Evolutionary conservation across 352 stramenopile species (phyloP).

Genomic region (Globisporangium nodosum): DNA sequence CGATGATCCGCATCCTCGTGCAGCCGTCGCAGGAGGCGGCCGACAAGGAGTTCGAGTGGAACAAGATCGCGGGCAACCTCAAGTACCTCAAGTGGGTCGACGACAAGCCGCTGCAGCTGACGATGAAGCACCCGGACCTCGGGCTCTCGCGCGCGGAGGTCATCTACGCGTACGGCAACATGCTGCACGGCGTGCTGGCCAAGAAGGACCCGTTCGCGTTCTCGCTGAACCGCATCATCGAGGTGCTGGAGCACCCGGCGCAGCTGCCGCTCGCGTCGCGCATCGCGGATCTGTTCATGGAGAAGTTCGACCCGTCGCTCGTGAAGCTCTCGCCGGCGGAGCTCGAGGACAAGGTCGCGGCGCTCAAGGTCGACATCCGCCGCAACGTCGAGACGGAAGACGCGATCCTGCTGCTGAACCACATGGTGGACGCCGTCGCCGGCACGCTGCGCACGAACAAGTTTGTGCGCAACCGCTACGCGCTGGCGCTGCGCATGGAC

Average conservation of each 20-base stretch:
- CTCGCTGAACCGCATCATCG: constrained; percentile 92
- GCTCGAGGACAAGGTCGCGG: constrained; percentile 36
- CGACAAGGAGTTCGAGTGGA: constrained; percentile 67
- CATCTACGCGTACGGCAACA: constrained; percentile 93
- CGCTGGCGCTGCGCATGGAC: constrained; percentile 73
- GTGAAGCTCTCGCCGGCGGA: constrained; percentile 35
- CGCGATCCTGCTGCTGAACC: constrained; percentile 69
- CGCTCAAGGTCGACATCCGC: constrained; percentile 70
- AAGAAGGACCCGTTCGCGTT: constrained; percentile 94
- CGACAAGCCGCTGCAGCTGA: constrained; percentile 70
- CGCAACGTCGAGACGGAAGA: constrained; percentile 70
- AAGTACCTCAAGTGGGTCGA: constrained; percentile 88
- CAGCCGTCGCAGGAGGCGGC: constrained; percentile 53
- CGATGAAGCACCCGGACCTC: constrained; percentile 85
- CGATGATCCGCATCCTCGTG: constrained; percentile 81
- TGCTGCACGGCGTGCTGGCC: constrained; percentile 93
- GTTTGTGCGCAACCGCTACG: constrained; percentile 77
- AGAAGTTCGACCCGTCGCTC: constrained; percentile 69
- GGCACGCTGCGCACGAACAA: constrained; percentile 81
- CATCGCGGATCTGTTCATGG: constrained; percentile 95
- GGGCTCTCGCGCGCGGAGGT: constrained; percentile 91
- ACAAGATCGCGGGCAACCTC: constrained; percentile 83
- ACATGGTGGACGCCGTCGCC: constrained; percentile 69
- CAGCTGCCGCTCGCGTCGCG: constrained; percentile 86
- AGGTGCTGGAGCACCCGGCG: constrained; percentile 89